phyloP scores from a whole-genome alignment of 202 grass and related monocot species.

The Bolboschoenoplectus hybrid region DNA sequence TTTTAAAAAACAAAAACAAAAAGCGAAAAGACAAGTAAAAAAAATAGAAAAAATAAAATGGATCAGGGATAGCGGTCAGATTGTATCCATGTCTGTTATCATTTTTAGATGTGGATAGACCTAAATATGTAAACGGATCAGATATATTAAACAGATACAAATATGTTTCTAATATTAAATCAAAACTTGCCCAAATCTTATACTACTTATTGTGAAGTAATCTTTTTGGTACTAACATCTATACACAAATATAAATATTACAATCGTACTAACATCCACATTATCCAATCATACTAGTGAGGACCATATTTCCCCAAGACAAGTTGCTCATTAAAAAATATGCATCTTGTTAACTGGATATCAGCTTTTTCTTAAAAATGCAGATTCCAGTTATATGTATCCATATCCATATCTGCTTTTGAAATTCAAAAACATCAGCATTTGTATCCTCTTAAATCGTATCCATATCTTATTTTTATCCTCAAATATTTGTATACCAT shows the following conservation, averaged over 20 bases:
- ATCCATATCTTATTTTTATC: not conserved
- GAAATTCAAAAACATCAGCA: not conserved
- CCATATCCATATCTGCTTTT: not conserved
- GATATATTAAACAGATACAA: not conserved
- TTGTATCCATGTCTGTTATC: not conserved
- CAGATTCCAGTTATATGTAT: not conserved
- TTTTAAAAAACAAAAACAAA: not conserved
- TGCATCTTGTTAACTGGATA: not conserved
- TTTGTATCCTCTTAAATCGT: not conserved
- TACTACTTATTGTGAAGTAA: not conserved
- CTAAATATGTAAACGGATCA: not conserved
- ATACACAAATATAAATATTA: not conserved
- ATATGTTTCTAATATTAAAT: not conserved
- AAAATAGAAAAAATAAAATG: not conserved
- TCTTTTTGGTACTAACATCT: not conserved
- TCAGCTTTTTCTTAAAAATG: not conserved
- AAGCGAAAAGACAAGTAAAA: not conserved
- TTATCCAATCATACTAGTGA: not conserved
- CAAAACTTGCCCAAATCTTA: not conserved
- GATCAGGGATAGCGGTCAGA: not conserved
- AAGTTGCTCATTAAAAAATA: not conserved
- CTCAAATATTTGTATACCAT: not conserved
- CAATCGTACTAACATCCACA: not conserved
- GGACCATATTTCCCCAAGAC: not conserved
- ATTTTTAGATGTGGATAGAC: not conserved